These are phyloP conservation scores for Melianthus villosus DNA, from an alignment of 441 rosid species.

Conservation along the genomic window DNA sequence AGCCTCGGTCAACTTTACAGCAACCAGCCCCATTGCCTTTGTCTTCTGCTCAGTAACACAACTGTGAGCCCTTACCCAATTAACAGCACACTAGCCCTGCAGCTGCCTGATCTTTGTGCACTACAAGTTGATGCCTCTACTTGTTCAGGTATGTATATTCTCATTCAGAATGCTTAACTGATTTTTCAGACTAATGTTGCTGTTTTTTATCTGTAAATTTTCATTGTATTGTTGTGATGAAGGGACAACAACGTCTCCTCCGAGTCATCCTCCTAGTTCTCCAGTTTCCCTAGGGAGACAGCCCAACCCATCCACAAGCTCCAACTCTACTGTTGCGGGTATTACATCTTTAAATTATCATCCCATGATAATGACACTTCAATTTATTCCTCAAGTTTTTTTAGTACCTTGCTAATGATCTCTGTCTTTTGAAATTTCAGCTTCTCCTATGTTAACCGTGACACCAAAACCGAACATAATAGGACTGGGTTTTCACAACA, in stretches of 20 bases:
- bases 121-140: constrained; percentile 24
- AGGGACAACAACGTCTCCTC: constrained; percentile 21
- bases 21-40: constrained; percentile 46
- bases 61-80: constrained; percentile 38
- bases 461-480: constrained; percentile 31
- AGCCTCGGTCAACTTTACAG: constrained; percentile 39
- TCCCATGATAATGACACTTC: too few species aligned
- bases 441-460: constrained; percentile 29
- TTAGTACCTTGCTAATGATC: neutral
- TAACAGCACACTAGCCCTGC: constrained; percentile 46
- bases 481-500: constrained; percentile 25
- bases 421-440: constrained; percentile 12
- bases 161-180: neutral
- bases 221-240: constrained; percentile 2
- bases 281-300: constrained; percentile 33
- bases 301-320: too few species aligned
- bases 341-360: constrained; percentile 1
- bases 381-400: neutral
- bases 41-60: constrained; percentile 48
- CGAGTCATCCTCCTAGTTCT: constrained; percentile 23
- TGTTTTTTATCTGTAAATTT: neutral
- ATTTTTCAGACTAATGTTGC: neutral
- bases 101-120: constrained; percentile 43
- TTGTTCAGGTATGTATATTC: constrained; percentile 37
- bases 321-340: constrained; percentile 33